Evolutionary conservation across 495 filamentous ascomycete species (phyloP).

Genomic region (Annulohypoxylon moriforme): DNA sequence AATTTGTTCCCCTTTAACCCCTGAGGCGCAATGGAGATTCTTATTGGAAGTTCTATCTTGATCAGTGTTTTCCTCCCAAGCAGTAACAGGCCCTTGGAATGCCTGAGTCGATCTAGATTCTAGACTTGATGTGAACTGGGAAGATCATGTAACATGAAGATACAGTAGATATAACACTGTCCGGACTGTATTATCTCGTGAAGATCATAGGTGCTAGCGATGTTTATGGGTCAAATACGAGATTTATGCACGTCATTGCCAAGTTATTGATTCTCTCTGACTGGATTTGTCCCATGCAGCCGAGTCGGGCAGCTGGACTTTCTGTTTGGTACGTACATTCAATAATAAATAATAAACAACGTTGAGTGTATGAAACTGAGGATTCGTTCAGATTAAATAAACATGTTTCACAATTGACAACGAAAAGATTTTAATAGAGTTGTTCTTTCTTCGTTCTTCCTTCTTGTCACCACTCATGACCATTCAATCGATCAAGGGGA

Average conservation of each 20-base stretch:
- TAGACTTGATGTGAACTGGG: neutral
- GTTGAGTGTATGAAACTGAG: conserved; percentile 16
- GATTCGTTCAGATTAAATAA: conserved; percentile 20
- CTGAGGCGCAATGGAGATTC: conserved; percentile 5
- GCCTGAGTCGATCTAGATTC: conserved; percentile 3
- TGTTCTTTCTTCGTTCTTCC: neutral
- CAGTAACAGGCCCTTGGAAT: conserved; percentile 16
- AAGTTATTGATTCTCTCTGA: conserved; percentile 27
- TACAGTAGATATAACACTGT: conserved; percentile 20
- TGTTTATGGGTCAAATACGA: conserved; percentile 45
- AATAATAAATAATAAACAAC: neutral
- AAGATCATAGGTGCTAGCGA: conserved; percentile 36
- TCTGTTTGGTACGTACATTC: neutral
- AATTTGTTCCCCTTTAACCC: neutral
- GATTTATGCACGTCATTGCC: conserved; percentile 41
- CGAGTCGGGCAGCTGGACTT: conserved; percentile 27
- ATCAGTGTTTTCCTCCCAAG: conserved; percentile 1
- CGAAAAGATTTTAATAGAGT: conserved; percentile 1
- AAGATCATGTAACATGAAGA: conserved; percentile 23
- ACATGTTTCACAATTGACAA: conserved; percentile 12
- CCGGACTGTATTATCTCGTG: conserved; percentile 23
- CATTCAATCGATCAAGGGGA: conserved; percentile 17
- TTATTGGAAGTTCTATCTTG: neutral
- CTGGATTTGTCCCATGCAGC: conserved; percentile 9
- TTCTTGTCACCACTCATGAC: no score